Base-by-base conservation (phyloP, 2,329 filamentous ascomycete species). In the Fusarium circinatum region DNA sequence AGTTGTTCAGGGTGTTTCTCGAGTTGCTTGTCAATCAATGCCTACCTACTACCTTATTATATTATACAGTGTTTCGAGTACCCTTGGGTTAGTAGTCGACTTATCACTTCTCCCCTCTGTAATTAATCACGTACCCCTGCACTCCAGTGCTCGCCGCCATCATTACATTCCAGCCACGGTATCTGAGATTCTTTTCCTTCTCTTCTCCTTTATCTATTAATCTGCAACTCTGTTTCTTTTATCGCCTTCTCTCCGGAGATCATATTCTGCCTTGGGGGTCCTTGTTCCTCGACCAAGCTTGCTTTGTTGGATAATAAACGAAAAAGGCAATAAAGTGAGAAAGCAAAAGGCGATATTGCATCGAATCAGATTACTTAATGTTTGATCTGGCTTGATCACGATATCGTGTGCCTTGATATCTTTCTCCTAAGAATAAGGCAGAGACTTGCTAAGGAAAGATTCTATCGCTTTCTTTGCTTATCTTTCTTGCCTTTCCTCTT, bases 121-220 rank as follows among this genome's bases (percentile, higher is more conserved):
- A 58, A 58, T 58, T 58, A 48, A 42, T 38, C 39, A 59, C 18
- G 28, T 39, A 34, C 44, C 65, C 61, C 63, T 55, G 42, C 30
- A 32, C 32, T 49, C 39, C 63, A 54, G 45, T 68, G 54, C 47
- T 68, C n/a, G 47, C 28, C 17, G 41, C 39, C 34, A 44, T 36
- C 55, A 49, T 68, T 68, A n/a, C 63, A 68, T 48, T 61, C 47
- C 49, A 63, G 49, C 45, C 38, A 26, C 56, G 11, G 14, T 45
- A 38, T 42, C 24, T 58, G 22, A 36, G 39, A 20, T 28, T 58
- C 41, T 36, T 30, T 36, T 20, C 28, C 30, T 39, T 28, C 51
- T 26, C n/a, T 20, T 32, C 15, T 36, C 30, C n/a, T 36, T 8
- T 24, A 38, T 14, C 12, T 57, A n/a, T 57, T n/a, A 22, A 24